Conservation (phyloP, 306 rosid species). For the Rosa persica region DNA sequence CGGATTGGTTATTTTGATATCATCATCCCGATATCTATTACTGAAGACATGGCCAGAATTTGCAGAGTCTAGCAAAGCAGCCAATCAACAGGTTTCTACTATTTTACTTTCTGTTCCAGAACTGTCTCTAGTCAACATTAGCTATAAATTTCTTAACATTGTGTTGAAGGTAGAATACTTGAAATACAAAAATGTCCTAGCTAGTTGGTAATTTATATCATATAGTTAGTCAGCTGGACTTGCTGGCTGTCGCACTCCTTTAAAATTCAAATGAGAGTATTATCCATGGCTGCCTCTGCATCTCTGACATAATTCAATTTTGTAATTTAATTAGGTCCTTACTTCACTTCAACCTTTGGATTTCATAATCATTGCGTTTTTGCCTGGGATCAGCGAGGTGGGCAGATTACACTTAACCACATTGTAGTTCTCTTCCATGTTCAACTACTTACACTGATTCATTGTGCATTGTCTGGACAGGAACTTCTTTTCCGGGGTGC, state of each 20-base stretch:
- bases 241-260: conserved; percentile 28
- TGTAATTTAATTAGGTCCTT: conserved; percentile 69
- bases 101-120: conserved; percentile 22
- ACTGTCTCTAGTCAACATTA: neutral
- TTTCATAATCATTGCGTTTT: conserved; percentile 63
- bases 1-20: conserved; percentile 67
- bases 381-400: conserved; percentile 90
- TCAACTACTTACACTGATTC: conserved; percentile 12
- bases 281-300: conserved; percentile 19
- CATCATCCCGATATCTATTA: conserved; percentile 65
- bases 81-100: conserved; percentile 76
- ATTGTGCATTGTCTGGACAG: conserved; percentile 34
- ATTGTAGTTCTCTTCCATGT: conserved; percentile 6
- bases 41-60: conserved; percentile 82
- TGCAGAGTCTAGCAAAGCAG: conserved; percentile 87
- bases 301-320: conserved; percentile 28
- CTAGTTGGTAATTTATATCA: neutral
- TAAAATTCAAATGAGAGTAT: neutral
- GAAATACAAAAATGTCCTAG: neutral
- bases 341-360: conserved; percentile 78
- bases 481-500: conserved; percentile 95
- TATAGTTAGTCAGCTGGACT: conserved; percentile 2
- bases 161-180: neutral
- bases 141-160: neutral
- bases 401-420: conserved; percentile 15